Percentiles rank a stretch among this genome's conserved stretches.
Evolutionary conservation across 1,139 yeast genomes (phyloP).

Genomic region (Blastobotrys serpentis): DNA sequence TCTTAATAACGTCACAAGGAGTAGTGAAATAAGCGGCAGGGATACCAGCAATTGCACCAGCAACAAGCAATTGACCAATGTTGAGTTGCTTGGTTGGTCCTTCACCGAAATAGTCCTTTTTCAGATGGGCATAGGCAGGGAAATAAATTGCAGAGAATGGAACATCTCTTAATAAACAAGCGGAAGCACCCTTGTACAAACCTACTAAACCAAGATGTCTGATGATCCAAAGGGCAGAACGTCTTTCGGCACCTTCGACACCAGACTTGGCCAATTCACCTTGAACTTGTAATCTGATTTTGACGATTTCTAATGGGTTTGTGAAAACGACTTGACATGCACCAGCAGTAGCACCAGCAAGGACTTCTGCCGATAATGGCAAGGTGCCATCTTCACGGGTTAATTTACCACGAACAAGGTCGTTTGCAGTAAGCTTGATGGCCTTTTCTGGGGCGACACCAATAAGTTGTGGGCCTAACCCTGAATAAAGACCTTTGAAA

Average conservation of each 20-base stretch:
- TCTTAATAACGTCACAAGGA: slow-evolving; percentile 94
- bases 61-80: slow-evolving; percentile 76
- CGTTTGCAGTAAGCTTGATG: slow-evolving; percentile 92
- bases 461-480: slow-evolving; percentile 88
- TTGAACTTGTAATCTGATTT: slow-evolving; percentile 91
- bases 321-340: slow-evolving; percentile 96
- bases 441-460: slow-evolving; percentile 99
- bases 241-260: slow-evolving; percentile 39
- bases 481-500: slow-evolving; percentile 83
- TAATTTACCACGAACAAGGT: slow-evolving; percentile 74
- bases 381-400: slow-evolving; percentile 56
- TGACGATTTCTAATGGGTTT: slow-evolving; percentile 93
- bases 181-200: slow-evolving; percentile 85
- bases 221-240: slow-evolving; percentile 71
- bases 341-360: slow-evolving; percentile 94
- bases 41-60: slow-evolving; percentile 97
- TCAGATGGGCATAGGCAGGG: slow-evolving; percentile 94
- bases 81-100: slow-evolving; percentile 69
- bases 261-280: slow-evolving; percentile 61
- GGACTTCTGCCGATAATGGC: slow-evolving; percentile 67
- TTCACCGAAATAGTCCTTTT: slow-evolving; percentile 75
- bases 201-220: slow-evolving; percentile 80
- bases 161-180: slow-evolving; percentile 91
- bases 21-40: slow-evolving; percentile 97
- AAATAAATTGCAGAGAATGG: slow-evolving; percentile 97